These are phyloP conservation scores for Veloporphyrellus conicus DNA, from an alignment of 1,284 basidiomycete species.

Conservation along the genomic window DNA sequence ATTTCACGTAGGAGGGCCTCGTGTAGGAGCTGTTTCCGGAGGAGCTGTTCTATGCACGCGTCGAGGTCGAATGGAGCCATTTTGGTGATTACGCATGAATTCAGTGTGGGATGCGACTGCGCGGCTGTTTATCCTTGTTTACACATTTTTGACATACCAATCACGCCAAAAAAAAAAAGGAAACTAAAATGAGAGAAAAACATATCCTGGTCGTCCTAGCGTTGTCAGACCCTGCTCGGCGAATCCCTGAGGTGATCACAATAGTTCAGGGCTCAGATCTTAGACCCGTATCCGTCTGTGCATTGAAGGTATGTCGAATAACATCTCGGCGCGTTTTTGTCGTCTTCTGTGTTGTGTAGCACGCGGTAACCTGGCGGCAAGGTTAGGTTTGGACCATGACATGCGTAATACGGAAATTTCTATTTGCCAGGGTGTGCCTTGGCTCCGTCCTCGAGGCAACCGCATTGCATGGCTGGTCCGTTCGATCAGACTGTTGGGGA, in stretches of 20 bases:
- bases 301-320: constrained; percentile 16
- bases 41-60: constrained; percentile 87
- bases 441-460: constrained; percentile 35
- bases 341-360: constrained; percentile 6
- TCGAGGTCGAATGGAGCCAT: constrained; percentile 95
- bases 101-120: constrained; percentile 1
- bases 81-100: constrained; percentile 16
- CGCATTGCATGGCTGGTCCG: constrained; percentile 25
- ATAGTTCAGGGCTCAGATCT: constrained; percentile 15
- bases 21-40: constrained; percentile 88
- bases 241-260: background rate
- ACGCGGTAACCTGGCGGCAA: constrained; percentile 24
- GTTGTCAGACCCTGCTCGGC: constrained; percentile 5
- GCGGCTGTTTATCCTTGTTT: constrained; percentile 41
- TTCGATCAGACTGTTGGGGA: constrained; percentile 16
- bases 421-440: constrained; percentile 29
- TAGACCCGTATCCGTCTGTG: constrained; percentile 15
- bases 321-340: constrained; percentile 10
- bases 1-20: constrained; percentile 92
- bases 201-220: background rate
- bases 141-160: constrained; percentile 16
- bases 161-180: constrained; percentile 10
- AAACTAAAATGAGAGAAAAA: constrained; percentile 11
- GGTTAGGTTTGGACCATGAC: constrained; percentile 30
- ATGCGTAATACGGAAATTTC: constrained; percentile 31